phyloP scores from a whole-genome alignment of 371 early-diverging fungal species.

The Mucor velutinosus region DNA sequence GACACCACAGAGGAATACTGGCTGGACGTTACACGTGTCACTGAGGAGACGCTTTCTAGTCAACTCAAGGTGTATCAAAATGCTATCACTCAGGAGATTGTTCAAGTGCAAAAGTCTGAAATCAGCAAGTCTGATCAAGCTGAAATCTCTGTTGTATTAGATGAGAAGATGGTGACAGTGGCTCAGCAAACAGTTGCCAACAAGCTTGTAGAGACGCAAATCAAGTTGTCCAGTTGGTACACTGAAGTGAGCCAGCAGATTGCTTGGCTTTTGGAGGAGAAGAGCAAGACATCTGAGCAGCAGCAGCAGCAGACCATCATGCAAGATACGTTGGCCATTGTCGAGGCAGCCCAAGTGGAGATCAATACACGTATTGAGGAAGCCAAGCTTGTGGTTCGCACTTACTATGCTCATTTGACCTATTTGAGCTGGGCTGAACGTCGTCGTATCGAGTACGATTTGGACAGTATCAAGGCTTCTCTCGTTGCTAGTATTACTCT shows the following conservation, averaged over 20 bases:
- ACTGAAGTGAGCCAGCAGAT: conserved; percentile 32
- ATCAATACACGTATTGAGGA: conserved; percentile 29
- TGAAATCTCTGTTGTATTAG: conserved; percentile 21
- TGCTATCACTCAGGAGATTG: conserved; percentile 28
- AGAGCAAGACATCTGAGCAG: not conserved
- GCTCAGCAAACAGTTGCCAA: conserved; percentile 26
- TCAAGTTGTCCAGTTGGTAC: conserved; percentile 32
- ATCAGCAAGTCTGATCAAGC: conserved; percentile 14
- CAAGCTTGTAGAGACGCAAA: conserved; percentile 30
- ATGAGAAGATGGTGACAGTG: conserved; percentile 29
- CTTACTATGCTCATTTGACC: conserved; percentile 33
- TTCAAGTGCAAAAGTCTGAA: conserved; percentile 19
- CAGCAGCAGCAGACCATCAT: conserved; percentile 7
- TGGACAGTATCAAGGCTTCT: conserved; percentile 29
- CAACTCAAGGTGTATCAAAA: conserved; percentile 36
- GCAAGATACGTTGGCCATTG: conserved; percentile 24
- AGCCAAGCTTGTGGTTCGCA: conserved; percentile 26
- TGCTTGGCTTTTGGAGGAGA: conserved; percentile 21
- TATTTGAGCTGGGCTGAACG: conserved; percentile 33
- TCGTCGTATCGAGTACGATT: conserved; percentile 28
- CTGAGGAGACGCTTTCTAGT: conserved; percentile 27
- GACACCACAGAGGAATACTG: conserved; percentile 23
- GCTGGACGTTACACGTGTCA: conserved; percentile 19
- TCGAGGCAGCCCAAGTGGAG: conserved; percentile 36
- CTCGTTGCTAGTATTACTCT: conserved; percentile 21